These are phyloP conservation scores for Cicer pinnatifidum DNA, from an alignment of 306 rosid species.

Conservation along the genomic window DNA sequence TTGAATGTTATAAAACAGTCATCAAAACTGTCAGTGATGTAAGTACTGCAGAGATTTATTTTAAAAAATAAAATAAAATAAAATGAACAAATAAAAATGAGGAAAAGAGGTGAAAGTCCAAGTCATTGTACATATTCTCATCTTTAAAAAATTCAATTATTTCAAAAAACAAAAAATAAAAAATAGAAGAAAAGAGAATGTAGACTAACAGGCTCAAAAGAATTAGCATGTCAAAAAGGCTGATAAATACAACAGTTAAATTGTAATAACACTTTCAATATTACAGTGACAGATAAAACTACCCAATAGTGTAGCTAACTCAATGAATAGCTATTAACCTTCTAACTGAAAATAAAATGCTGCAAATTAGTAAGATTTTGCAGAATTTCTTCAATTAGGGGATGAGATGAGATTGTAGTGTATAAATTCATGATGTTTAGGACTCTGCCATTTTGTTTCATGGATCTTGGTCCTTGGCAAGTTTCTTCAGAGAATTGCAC, in stretches of 20 bases:
- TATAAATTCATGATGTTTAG: too few relatives aligned
- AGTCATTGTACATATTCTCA: conserved; percentile 1
- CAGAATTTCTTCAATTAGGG: too few relatives aligned
- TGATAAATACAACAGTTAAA: not conserved
- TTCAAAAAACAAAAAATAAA: not conserved
- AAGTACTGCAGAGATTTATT: not conserved
- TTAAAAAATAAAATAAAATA: not conserved
- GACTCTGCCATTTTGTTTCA: too few relatives aligned
- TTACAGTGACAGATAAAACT: not conserved
- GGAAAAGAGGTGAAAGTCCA: conserved; percentile 11
- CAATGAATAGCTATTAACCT: not conserved
- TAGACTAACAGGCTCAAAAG: not conserved
- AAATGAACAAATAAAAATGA: not conserved
- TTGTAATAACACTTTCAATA: not conserved
- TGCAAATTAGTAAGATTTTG: too few relatives aligned
- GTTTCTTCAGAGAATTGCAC: too few relatives aligned
- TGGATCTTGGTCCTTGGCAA: too few relatives aligned
- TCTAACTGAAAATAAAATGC: not conserved
- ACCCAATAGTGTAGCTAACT: conserved; percentile 12
- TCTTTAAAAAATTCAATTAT: not conserved
- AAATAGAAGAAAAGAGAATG: not conserved
- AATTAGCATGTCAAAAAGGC: conserved; percentile 15
- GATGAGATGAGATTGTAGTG: too few relatives aligned
- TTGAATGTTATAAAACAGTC: conserved; percentile 11
- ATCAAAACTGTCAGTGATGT: conserved; percentile 1